Base-by-base conservation (phyloP, 352 stramenopile genomes). In the Phytophthora foliorum region DNA sequence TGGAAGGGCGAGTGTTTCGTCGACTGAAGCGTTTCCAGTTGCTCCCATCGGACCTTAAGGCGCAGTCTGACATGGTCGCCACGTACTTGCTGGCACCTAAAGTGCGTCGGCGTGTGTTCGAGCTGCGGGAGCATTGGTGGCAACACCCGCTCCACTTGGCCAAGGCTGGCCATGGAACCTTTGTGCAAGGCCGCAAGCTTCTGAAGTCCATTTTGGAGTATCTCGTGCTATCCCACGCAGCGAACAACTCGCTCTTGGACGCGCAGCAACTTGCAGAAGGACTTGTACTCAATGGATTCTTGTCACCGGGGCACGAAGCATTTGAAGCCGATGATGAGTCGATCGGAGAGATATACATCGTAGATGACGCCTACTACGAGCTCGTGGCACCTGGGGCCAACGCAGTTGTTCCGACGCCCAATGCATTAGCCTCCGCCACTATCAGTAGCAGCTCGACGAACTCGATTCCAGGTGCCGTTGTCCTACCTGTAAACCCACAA, bases 321-420 rank as follows among this genome's bases (percentile, higher is more conserved):
- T 10, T 22, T 54, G 63, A 62, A 53, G 45, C 63, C 16, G 50
- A 70, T 2, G 44, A 72, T 25, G 67, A 78, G 36, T 42, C 45
- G 22, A 38, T 73, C 8, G 72, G 56, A 31, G 51, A 67, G 24
- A 38, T 74, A 11, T 81, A 81, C 57, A 62, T 91, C 2, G 21
- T 64, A 2, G 65, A 79, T 19, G 63, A 72, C 25, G 49, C 38
- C 9, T 76, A 72, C 52, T 90, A 85, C 62, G 83, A 92, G 36
- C 72, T 92, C 9, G 80, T 92, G 0, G 71, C 76, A 17, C 77
- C 79, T 10, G 71, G 74, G 22, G 77, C 63, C 5, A 56, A 31
- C 5, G 57, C 39, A 2, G 45, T 74, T 38, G 22, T 61, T 13
- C 24, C 50, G 9, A 73, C 61, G 17, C 39, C 39, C 13, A 52